Evolutionary conservation across 257 asterid species (phyloP), one percentile per base, ranked within the genome.

Genomic region (Nemophila menziesii): DNA sequence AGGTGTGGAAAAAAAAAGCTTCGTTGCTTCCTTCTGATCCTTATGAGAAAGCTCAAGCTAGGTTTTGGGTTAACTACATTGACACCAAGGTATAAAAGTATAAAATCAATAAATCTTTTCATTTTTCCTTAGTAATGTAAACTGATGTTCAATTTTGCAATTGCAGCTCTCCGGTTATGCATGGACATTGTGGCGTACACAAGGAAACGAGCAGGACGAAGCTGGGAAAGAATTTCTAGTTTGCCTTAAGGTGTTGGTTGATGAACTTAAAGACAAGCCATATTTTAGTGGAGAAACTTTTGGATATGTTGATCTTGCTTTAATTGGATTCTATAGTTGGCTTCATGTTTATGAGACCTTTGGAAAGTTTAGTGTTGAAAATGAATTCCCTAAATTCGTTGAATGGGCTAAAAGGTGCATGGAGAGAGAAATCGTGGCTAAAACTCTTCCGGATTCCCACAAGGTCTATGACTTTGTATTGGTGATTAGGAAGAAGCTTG

Each of bases 61-160:
- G 57, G 49, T 68, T 68, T 47, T 68, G 70, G 75, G 62, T 63
- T 42, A 66, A 67, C 23, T 67, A 12, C 23, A 44, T 58, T 18
- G 64, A 61, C 62, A 66, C 45, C 4, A 57, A 61, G 59, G 69
- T 57, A 40, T n/a, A n/a, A n/a, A n/a, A n/a, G n/a, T n/a, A n/a
- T n/a, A n/a, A n/a, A n/a, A n/a, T n/a, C n/a, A 17, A 33, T 15
- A 44, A 47, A 56, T 0, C 61, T 52, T 16, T 11, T 10, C 4
- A 24, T 24, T 24, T 24, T 9, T 24, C 33, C 33, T 24, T 24
- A 24, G 33, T 24, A 24, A 24, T 24, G 6, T 24, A 24, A n/a
- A n/a, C 8, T 39, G 19, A 39, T 2, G 2, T 36, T 16, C 11
- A 10, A 20, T 33, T 5, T 5, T 11, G 8, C 12, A 5, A 8